Conservation (phyloP, 2,329 filamentous ascomycete genomes). For the Coniochaeta sp. region DNA sequence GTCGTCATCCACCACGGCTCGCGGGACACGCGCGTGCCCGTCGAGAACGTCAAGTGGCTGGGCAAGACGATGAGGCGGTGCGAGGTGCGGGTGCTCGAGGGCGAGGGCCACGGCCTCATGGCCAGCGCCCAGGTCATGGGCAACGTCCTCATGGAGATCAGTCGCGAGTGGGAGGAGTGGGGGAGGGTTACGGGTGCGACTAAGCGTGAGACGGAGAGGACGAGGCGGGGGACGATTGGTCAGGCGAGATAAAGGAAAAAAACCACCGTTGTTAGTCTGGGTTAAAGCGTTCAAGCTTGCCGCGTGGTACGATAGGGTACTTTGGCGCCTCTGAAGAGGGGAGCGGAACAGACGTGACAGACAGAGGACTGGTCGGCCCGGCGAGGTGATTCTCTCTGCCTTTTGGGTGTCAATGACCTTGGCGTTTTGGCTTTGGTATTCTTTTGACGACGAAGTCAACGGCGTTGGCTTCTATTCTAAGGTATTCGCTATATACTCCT, state of each 20-base stretch:
- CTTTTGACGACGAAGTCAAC: not conserved
- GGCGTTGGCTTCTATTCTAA: not conserved
- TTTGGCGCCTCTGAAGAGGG: too few relatives aligned
- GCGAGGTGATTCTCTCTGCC: slow-evolving; percentile 4
- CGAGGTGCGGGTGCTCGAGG: slow-evolving; percentile 83
- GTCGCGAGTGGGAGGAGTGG: slow-evolving; percentile 90
- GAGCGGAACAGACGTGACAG: slow-evolving; percentile 17
- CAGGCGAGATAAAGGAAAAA: slow-evolving; percentile 16
- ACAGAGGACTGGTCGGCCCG: slow-evolving; percentile 17
- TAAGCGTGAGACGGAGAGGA: slow-evolving; percentile 13
- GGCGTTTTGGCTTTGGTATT: not conserved
- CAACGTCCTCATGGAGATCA: slow-evolving; percentile 87
- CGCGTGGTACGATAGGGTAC: too few relatives aligned
- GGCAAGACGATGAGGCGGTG: slow-evolving; percentile 90
- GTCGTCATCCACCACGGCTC: slow-evolving; percentile 93
- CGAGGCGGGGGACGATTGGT: slow-evolving; percentile 17
- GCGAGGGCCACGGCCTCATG: slow-evolving; percentile 94
- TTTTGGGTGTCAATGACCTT: not conserved
- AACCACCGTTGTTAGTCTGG: not conserved
- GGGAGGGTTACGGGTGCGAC: slow-evolving; percentile 45
- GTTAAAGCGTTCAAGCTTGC: not conserved
- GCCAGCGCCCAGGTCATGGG: slow-evolving; percentile 91
- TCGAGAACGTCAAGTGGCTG: slow-evolving; percentile 93
- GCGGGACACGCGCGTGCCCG: slow-evolving; percentile 82
- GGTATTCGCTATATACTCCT: not conserved